Percentiles rank a stretch among this genome's conserved stretches.
Evolutionary conservation across 768 basidiomycete genomes (phyloP).

Genomic region (Royoungia palumana): DNA sequence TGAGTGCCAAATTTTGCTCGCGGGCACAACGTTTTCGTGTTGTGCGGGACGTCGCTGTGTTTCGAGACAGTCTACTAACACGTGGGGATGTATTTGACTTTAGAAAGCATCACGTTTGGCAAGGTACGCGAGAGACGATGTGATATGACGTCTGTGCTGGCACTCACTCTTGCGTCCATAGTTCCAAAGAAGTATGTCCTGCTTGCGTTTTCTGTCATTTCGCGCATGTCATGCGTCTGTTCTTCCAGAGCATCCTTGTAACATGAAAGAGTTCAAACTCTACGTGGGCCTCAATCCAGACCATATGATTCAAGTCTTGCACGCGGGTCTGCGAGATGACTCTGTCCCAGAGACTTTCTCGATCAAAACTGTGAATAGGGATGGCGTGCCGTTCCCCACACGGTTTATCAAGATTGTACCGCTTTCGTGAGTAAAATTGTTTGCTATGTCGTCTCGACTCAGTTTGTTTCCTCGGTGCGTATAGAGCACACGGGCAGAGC

Average conservation of each 20-base stretch:
- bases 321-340: conserved; percentile 65
- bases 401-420: conserved; percentile 75
- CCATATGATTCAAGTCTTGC: conserved; percentile 66
- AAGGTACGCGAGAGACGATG: conserved; percentile 47
- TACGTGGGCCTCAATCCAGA: conserved; percentile 63
- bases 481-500: conserved; percentile 64
- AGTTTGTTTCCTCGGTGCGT: neutral
- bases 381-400: conserved; percentile 58
- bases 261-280: conserved; percentile 80
- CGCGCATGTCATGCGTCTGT: conserved; percentile 1
- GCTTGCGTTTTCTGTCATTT: neutral
- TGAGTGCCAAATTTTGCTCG: conserved; percentile 32
- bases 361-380: conserved; percentile 52
- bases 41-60: neutral
- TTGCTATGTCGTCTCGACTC: neutral
- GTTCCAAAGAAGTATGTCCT: conserved; percentile 29
- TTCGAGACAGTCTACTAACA: conserved; percentile 2
- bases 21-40: neutral
- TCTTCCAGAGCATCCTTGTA: conserved; percentile 72
- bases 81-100: neutral
- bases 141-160: neutral
- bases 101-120: conserved; percentile 76
- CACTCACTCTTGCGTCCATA: conserved; percentile 4
- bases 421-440: conserved; percentile 52
- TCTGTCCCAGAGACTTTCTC: conserved; percentile 59